Evolutionary conservation across 1,139 yeast genomes (phyloP).

Genomic region (Taphrina pruni): DNA sequence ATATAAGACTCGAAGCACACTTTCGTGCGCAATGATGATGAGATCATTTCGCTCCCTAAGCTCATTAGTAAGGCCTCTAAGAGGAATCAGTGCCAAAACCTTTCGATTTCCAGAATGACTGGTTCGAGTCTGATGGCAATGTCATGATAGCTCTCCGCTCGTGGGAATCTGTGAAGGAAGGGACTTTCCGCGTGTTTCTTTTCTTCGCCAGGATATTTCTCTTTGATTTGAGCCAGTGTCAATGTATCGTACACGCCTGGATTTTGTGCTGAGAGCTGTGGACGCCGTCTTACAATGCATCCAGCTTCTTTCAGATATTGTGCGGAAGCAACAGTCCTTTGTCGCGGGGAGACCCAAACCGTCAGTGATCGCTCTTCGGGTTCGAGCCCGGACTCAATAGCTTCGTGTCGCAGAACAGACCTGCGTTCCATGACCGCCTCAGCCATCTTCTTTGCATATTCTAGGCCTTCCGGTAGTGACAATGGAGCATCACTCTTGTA

Average conservation of each 20-base stretch:
- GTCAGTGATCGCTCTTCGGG: conserved; percentile 40
- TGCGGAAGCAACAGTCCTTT: conserved; percentile 82
- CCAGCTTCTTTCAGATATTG: conserved; percentile 62
- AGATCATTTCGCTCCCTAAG: conserved; percentile 87
- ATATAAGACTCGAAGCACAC: conserved; percentile 82
- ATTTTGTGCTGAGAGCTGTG: conserved; percentile 83
- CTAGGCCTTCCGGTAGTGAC: conserved; percentile 50
- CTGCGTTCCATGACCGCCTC: conserved; percentile 55
- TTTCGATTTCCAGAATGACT: conserved; percentile 59
- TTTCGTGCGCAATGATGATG: conserved; percentile 89
- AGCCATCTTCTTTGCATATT: conserved; percentile 54
- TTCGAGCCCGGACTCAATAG: conserved; percentile 21
- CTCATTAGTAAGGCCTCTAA: conserved; percentile 54
- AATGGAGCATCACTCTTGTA: conserved; percentile 36
- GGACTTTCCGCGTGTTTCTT: conserved; percentile 74
- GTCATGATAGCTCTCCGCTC: conserved; percentile 95
- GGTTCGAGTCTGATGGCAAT: conserved; percentile 95
- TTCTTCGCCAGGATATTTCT: conserved; percentile 71
- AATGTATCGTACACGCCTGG: conserved; percentile 87
- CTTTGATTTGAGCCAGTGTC: conserved; percentile 63
- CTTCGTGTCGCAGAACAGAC: conserved; percentile 46
- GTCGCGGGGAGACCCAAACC: conserved; percentile 92
- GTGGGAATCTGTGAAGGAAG: conserved; percentile 87
- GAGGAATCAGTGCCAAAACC: neutral
- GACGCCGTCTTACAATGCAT: conserved; percentile 71